Base-by-base conservation (phyloP, 768 basidiomycete genomes). In the Lactarius hatsudake region DNA sequence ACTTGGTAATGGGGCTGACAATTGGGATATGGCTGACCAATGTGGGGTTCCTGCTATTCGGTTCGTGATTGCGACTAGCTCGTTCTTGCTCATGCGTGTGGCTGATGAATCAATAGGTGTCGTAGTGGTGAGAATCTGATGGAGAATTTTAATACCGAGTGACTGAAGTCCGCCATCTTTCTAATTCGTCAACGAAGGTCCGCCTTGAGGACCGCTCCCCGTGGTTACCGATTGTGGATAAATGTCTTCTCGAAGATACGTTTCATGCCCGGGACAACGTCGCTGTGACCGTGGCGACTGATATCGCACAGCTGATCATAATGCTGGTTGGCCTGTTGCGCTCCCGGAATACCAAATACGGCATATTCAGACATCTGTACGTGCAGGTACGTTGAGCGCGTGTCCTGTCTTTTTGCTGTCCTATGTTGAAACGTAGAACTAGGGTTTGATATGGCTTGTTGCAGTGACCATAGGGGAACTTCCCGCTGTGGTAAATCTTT, bases 261-360 rank as follows among this genome's bases (percentile, higher is more conserved):
- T 18, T 15, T 32, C 20, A 53, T 15, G 48, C 34, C 15, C 42
- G 56, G 38, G 45, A 45, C 34, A 63, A 63, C 28, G 42, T 67
- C 26, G 40, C 66, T 7, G 36, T 59, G 43, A 67, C 56, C 13
- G 32, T 63, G 32, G 34, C 42, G 43, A 63, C 61, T 43, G 66
- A 67, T 38, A 3, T 67, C 5, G 45, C 36, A 3, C 66, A 38
- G 28, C 34, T 67, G 7, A 15, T 58, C 56, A 10, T 62, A 15
- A 67, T 67, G 66, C 40, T 63, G 34, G 30, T 58, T 8, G 66
- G 66, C 23, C 66, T 67, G 43, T 38, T 62, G 54, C 60, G 54
- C 34, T 26, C 28, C 17, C 56, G 56, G 7, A 32, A 34, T 23
- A 57, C 34, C 17, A 38, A 32, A 0, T 2, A 30, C 32, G 56